Base-by-base conservation (phyloP, 257 asterid genomes). In the Pogostemon cablin region DNA sequence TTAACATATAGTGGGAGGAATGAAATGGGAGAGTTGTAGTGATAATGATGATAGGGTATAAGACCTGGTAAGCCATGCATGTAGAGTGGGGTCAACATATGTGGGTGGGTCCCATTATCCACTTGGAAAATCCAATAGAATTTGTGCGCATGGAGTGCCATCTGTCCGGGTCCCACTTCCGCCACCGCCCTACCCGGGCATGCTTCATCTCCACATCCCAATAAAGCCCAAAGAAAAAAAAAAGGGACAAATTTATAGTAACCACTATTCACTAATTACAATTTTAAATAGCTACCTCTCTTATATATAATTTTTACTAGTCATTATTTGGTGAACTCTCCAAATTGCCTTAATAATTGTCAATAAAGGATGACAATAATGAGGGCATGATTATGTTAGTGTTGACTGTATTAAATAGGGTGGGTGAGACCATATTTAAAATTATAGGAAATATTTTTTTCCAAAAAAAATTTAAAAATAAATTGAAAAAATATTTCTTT, bases 141-240 rank as follows among this genome's bases (percentile, higher is more conserved):
- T 20, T 70, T 49, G n/a, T 40, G 59, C 66, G 73, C 77, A 65
- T 71, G 73, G 3, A 25, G 35, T 40, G 11, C 61, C 74, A 55
- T 11, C 4, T 50, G 57, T 57, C 32, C 32, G 32, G 32, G 32
- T 25, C 32, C 32, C 32, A 25, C 32, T 71, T 70, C 77, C 34
- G 61, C 74, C 77, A 77, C 81, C 81, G 81, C 72, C 78, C 81
- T 71, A 76, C 57, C 55, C 55, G 37, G 54, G 71, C 72, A 59
- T 15, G 71, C 74, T 46, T 20, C 69, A 10, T 59, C 52, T 35
- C 68, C 60, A 54, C 1, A 0, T 41, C 47, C 72, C 37, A 6
- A 10, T n/a, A 32, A 57, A 10, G 32, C 32, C 32, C 32, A 25
- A 25, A 2, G 11, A 4, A 0, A 39, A 63, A 7, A 68, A n/a